Evolutionary conservation across 2,329 filamentous ascomycete species (phyloP), one percentile per base, ranked within the genome.

Genomic region (Verticillium albo-atrum): DNA sequence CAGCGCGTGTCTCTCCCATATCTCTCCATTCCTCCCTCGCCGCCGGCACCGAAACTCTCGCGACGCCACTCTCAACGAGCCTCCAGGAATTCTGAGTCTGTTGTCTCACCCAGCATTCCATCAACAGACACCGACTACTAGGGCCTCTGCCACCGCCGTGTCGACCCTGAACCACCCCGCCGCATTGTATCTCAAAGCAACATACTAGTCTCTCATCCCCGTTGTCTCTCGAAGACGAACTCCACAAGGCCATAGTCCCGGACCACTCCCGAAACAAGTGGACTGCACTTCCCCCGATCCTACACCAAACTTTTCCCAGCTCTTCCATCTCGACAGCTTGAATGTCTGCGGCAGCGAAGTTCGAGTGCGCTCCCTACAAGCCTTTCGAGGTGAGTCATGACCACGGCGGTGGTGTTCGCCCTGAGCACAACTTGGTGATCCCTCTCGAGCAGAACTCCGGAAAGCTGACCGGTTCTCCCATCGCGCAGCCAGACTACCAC

Each of bases 341-440:
- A 72, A 85, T 85, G 83, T 85, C 82, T 80, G 71, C 78, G 72
- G 73, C 75, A 27, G 23, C 54, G 71, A 84, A 83, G 76, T 82
- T 82, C 71, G 79, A 80, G 68, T 80, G 79, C 70, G 75, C 79
- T 68, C 72, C 79, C 65, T 84, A 84, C 73, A 84, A 83, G 76
- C 77, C 82, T 72, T 84, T 81, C 71, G 81, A 85, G 77, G 82
- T 85, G 71, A 82, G 83, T 82, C 72, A 65, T 35, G n/a, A 37
- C 14, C 30, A 32, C 2, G 25, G 28, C 27, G 25, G 9, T 34
- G 25, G 9, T 34, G 42, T 30, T 5, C 56, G 32, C 23, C 35
- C 12, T 27, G 26, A 15, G 25, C 27, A 57, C n/a, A 25, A 30
- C 20, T 17, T 15, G 28, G 9, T 47, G 6, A 2, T 14, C 14